Conservation (phyloP, 1,284 basidiomycete species). For the Leccinum angustisporum region DNA sequence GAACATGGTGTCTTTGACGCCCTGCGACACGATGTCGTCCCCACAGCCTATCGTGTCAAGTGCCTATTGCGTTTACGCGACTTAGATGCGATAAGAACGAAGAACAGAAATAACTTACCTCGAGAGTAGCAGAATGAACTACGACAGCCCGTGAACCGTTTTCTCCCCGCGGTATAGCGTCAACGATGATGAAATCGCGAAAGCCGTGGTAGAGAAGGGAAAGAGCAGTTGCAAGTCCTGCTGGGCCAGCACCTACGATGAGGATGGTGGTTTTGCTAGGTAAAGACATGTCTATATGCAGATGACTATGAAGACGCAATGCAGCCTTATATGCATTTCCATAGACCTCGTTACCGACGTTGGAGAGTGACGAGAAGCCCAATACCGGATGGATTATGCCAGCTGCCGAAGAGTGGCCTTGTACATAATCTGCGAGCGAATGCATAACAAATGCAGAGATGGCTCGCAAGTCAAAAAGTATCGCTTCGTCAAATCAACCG, state of each 20-base stretch:
- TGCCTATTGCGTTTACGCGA: slow-evolving; percentile 33
- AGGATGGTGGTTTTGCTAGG: slow-evolving; percentile 28
- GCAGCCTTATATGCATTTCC: not conserved
- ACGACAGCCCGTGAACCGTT: slow-evolving; percentile 43
- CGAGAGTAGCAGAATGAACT: slow-evolving; percentile 48
- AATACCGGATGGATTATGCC: not conserved
- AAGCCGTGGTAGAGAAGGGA: slow-evolving; percentile 40
- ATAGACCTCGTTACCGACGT: not conserved
- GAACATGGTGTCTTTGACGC: slow-evolving; percentile 35
- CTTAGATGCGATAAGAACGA: no score
- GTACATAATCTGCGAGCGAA: not conserved
- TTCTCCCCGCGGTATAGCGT: slow-evolving; percentile 34
- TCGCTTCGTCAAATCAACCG: not conserved
- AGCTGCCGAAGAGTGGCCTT: not conserved
- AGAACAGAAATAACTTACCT: slow-evolving; percentile 21
- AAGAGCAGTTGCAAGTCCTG: slow-evolving; percentile 25
- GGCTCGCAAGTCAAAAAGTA: not conserved
- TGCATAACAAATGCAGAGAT: not conserved
- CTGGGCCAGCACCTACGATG: slow-evolving; percentile 32
- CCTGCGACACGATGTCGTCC: slow-evolving; percentile 39
- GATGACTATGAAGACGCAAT: not conserved
- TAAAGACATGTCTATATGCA: slow-evolving; percentile 17
- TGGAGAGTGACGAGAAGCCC: not conserved
- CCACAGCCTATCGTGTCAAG: slow-evolving; percentile 48
- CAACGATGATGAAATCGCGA: slow-evolving; percentile 48